A percentile compares a stretch with the other conserved stretches of the same genome.
Evolutionary conservation across 768 basidiomycete species (phyloP).

Genomic region (Hortiboletus campestris): DNA sequence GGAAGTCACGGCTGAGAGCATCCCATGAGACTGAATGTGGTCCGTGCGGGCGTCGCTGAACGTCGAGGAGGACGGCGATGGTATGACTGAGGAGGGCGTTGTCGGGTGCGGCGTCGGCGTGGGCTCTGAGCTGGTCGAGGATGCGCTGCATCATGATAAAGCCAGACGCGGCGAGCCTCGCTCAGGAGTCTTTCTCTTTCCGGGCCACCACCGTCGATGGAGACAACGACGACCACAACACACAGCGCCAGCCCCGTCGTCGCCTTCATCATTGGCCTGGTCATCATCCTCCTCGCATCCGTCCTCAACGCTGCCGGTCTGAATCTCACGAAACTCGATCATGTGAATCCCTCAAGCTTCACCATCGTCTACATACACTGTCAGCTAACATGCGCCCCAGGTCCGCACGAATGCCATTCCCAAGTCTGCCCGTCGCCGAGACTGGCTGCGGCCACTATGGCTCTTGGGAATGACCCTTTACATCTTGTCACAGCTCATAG

Average conservation of each 20-base stretch:
- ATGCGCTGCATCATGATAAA: conserved; percentile 32
- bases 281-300: conserved; percentile 80
- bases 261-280: conserved; percentile 79
- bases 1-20: conserved; percentile 18
- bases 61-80: conserved; percentile 15
- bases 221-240: conserved; percentile 19
- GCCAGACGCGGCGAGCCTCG: neutral
- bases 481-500: conserved; percentile 85
- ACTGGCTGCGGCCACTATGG: conserved; percentile 87
- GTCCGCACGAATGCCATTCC: conserved; percentile 75
- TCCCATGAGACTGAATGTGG: conserved; percentile 25
- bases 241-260: conserved; percentile 56
- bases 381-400: conserved; percentile 32
- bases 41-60: conserved; percentile 23
- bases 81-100: conserved; percentile 21
- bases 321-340: conserved; percentile 92
- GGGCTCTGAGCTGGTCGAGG: conserved; percentile 23
- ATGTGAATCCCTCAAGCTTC: conserved; percentile 47
- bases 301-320: conserved; percentile 91
- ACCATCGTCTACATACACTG: neutral
- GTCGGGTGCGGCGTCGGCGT: conserved; percentile 6
- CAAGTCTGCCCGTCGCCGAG: conserved; percentile 66
- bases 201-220: neutral
- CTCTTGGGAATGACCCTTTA: conserved; percentile 91
- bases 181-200: conserved; percentile 19